Base-by-base conservation (phyloP, 345 rosid species). In the Syzygium oleosum region DNA sequence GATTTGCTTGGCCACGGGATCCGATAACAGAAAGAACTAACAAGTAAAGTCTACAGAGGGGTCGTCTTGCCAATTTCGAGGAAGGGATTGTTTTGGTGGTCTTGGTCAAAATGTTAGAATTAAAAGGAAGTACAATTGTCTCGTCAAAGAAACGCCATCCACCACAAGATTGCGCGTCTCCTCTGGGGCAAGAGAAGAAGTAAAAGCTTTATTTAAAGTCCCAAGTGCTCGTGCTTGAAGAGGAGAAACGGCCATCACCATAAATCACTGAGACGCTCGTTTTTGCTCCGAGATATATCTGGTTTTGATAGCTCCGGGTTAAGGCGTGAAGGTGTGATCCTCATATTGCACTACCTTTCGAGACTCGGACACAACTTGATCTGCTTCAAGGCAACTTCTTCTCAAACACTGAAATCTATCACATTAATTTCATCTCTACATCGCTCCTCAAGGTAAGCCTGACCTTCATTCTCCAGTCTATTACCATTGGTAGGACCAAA, bases 301-400 rank as follows among this genome's bases (percentile, higher is more conserved):
- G 14, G 4, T 4, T 4, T 25, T 25, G 65, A 58, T 5, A 25
- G 15, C 63, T 58, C 1, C 6, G 11, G 1, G 14, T 11, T 25
- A 5, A 55, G 59, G 12, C 0, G 27, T 22, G 59, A 55, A 55
- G 27, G 27, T 55, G 27, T 55, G 5, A 22, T 22, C 56, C 27
- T 55, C 59, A 0, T 0, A 55, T 22, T 22, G 5, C 3, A 3
- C 12, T 0, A 16, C 9, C 56, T 17, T 53, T 53, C 2, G 0
- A 16, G 23, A 53, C 12, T 56, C 2, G 2, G 27, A 22, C 9
- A 34, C 38, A 34, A 34, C 38, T 34, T 34, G 38, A 34, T 34
- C 38, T 54, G 25, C 58, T 54, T 19, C 25, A 0, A 21, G 58
- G 3, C 58, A 3, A 54, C 58, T 54, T 54, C 58, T 54, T 54